These are phyloP conservation scores for Phallus indusiatus DNA, from an alignment of 768 basidiomycete species.

Conservation along the genomic window DNA sequence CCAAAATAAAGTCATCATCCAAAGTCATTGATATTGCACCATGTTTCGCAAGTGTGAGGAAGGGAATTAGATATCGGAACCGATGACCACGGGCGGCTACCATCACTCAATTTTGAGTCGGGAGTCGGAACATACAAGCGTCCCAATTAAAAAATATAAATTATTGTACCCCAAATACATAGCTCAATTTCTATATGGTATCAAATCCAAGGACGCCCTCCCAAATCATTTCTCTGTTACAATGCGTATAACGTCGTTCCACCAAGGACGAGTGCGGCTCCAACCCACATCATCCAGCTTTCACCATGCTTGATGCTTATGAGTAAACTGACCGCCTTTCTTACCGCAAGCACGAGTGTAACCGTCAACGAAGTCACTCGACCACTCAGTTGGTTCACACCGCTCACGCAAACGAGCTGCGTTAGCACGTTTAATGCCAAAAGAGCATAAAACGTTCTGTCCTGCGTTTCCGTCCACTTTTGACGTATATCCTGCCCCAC, in stretches of 20 bases:
- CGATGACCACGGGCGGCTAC: too few relatives aligned
- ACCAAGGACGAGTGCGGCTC: slow-evolving; percentile 56
- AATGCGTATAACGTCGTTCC: slow-evolving; percentile 66
- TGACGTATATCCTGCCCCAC: slow-evolving; percentile 19
- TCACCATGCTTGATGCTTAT: slow-evolving; percentile 44
- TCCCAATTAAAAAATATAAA: too few relatives aligned
- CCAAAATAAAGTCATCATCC: too few relatives aligned
- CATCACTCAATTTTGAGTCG: too few relatives aligned
- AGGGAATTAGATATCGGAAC: too few relatives aligned
- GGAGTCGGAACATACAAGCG: too few relatives aligned
- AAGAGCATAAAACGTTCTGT: slow-evolving; percentile 55
- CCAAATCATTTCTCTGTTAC: neutral
- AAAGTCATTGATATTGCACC: too few relatives aligned
- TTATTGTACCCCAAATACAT: too few relatives aligned
- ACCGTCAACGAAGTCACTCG: slow-evolving; percentile 67
- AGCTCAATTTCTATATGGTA: too few relatives aligned
- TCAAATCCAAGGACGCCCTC: too few relatives aligned
- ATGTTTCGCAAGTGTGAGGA: too few relatives aligned
- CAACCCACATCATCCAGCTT: slow-evolving; percentile 51
- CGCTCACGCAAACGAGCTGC: slow-evolving; percentile 76
- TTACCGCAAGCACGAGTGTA: slow-evolving; percentile 69
- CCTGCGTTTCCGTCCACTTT: slow-evolving; percentile 18
- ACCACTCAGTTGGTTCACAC: slow-evolving; percentile 79
- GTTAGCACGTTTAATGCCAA: slow-evolving; percentile 73
- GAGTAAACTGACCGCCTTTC: slow-evolving; percentile 70